Percentiles rank a stretch among this genome's conserved stretches.
phyloP scores from a whole-genome alignment of 2,329 filamentous ascomycete species.

The Phaeomoniella chlamydospora region DNA sequence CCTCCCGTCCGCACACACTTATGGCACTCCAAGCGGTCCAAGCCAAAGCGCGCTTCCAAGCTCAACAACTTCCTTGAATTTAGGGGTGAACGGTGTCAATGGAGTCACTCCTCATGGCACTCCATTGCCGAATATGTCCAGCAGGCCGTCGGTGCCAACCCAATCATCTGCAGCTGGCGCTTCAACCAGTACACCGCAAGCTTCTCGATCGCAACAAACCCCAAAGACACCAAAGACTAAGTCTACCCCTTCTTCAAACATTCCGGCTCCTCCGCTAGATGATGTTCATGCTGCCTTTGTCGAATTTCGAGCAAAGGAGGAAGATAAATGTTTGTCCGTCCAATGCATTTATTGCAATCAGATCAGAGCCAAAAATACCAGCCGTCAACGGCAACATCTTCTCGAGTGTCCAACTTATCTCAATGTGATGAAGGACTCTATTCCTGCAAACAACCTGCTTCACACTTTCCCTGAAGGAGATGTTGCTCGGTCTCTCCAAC shows the following conservation, averaged over 20 bases:
- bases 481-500: conserved; percentile 29
- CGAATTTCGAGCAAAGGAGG: conserved; percentile 30
- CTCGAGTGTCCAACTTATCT: conserved; percentile 34
- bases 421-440: conserved; percentile 37
- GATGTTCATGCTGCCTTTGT: conserved; percentile 35
- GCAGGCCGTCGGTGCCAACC: conserved; percentile 23
- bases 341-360: conserved; percentile 37
- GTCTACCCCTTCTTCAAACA: conserved; percentile 16
- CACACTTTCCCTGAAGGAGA: conserved; percentile 35
- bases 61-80: conserved; percentile 17
- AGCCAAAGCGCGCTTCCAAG: conserved; percentile 13
- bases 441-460: conserved; percentile 34
- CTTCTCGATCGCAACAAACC: conserved; percentile 2
- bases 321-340: conserved; percentile 33
- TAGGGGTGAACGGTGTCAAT: conserved; percentile 20
- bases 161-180: conserved; percentile 7
- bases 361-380: conserved; percentile 35
- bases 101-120: conserved; percentile 27
- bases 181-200: neutral
- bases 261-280: conserved; percentile 31
- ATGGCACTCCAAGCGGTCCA: conserved; percentile 25
- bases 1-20: conserved; percentile 25
- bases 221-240: conserved; percentile 7
- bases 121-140: conserved; percentile 24
- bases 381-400: conserved; percentile 32